Base-by-base conservation (phyloP, 768 basidiomycete species). In the Suillus subaureus region DNA sequence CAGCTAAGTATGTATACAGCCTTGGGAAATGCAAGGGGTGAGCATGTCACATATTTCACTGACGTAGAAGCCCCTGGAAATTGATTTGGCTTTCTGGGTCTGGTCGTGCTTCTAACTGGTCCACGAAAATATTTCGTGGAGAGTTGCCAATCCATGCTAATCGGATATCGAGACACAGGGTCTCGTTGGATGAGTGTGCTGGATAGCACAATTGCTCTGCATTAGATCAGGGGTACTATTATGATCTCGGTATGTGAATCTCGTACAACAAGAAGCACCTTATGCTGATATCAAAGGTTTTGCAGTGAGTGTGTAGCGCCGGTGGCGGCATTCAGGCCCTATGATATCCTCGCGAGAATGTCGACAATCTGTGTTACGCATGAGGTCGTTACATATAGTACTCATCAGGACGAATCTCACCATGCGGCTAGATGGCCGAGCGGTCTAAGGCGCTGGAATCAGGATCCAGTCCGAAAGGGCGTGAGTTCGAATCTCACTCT, bases 361-460 rank as follows among this genome's bases (percentile, higher is more conserved):
- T n/a, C n/a, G n/a, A n/a, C n/a, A 31, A 31, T 31, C 31, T 35
- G 33, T 5, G 8, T 35, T 35, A 35, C 9, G 35, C 13, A 13
- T 13, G 37, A 39, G 39, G 39, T 43, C 6, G 8, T 16, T 52
- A 15, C n/a, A 49, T 51, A 2, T 47, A 15, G 16, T 16, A 18
- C 28, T 28, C 26, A 26, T 16, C 7, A 12, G 26, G 15, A 51
- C 13, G 3, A 1, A 0, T 1, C 16, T 16, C 49, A 28, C 9
- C 3, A 16, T 18, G 40, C 21, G 74, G 75, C 76, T 76, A 72
- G 78, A 82, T 84, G 84, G 83, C 83, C 83, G 84, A 84, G 83
- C 81, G 82, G 83, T 84, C 83, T 79, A 84, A 85, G 84, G 84
- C 82, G 83, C 83, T 80, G 82, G 84, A 84, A 79, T 81, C 79